Evolutionary conservation across 2,329 filamentous ascomycete species (phyloP).

Genomic region (Fusarium sulawesiense): DNA sequence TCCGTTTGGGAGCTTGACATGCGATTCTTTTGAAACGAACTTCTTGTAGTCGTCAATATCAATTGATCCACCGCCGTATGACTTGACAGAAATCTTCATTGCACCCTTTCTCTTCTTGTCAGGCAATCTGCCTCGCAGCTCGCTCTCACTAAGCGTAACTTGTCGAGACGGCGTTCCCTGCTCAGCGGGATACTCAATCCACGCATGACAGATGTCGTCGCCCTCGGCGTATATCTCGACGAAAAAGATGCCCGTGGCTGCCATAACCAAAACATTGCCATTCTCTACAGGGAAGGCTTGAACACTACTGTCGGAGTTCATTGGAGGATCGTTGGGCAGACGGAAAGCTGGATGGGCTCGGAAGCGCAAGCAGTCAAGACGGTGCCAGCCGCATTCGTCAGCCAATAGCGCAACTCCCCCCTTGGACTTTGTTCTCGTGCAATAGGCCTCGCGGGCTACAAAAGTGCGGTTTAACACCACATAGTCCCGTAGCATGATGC

Average conservation of each 20-base stretch:
- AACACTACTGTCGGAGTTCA: constrained; percentile 77
- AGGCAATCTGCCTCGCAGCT: constrained; percentile 77
- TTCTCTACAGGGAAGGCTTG: constrained; percentile 88
- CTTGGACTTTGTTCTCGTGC: constrained; percentile 85
- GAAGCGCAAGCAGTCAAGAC: constrained; percentile 88
- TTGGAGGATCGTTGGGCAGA: constrained; percentile 77
- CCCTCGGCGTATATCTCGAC: constrained; percentile 84
- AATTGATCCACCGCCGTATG: constrained; percentile 77
- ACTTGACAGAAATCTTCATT: constrained; percentile 79
- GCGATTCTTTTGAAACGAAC: constrained; percentile 77
- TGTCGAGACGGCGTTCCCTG: constrained; percentile 75
- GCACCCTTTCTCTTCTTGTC: constrained; percentile 77
- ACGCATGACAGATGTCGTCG: constrained; percentile 82
- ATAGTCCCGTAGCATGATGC: constrained; percentile 94
- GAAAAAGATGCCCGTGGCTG: constrained; percentile 84
- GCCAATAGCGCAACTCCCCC: constrained; percentile 78
- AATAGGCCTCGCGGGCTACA: constrained; percentile 82
- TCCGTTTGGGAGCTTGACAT: constrained; percentile 76
- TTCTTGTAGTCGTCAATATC: constrained; percentile 81
- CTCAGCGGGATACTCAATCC: constrained; percentile 81
- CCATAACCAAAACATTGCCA: constrained; percentile 79
- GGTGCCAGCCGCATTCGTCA: constrained; percentile 93
- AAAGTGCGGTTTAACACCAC: constrained; percentile 87
- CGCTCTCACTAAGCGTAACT: constrained; percentile 78
- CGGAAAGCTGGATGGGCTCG: constrained; percentile 91